Conservation (phyloP, 169 alveolate genomes). For the Eimeria nieschulzi region DNA sequence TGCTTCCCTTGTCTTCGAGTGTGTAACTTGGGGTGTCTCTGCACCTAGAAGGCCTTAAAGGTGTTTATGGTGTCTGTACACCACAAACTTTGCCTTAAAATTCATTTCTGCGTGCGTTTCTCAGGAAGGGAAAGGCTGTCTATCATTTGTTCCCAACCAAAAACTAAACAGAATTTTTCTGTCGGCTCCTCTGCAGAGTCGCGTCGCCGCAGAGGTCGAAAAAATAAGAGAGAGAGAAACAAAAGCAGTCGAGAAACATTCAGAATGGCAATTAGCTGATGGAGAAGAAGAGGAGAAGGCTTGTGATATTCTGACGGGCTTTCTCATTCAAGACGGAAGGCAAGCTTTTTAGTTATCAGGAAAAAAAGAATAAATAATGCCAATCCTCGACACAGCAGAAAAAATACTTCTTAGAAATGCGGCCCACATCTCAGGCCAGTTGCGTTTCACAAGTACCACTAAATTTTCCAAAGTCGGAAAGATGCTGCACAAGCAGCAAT, state of each 20-base stretch:
- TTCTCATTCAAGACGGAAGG: conserved; percentile 23
- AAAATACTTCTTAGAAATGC: no score
- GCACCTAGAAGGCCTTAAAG: no score
- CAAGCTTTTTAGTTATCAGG: neutral
- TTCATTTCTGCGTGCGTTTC: neutral
- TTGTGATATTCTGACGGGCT: conserved; percentile 24
- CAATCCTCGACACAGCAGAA: no score
- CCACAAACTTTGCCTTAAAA: no score
- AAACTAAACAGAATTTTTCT: conserved; percentile 38
- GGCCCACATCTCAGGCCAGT: no score
- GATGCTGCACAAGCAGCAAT: no score
- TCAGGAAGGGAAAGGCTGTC: conserved; percentile 20
- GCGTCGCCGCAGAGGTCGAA: conserved; percentile 19
- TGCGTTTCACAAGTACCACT: no score
- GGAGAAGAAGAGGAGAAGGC: neutral
- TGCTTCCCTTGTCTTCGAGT: no score
- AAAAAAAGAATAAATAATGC: no score
- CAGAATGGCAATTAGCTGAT: neutral
- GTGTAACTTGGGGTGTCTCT: no score
- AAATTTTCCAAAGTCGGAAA: no score
- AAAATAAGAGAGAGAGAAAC: neutral
- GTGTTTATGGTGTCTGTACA: no score
- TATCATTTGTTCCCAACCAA: conserved; percentile 9
- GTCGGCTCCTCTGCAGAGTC: conserved; percentile 12
- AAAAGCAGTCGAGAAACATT: neutral